phyloP scores from a whole-genome alignment of 164 flowering plant species.

The Annona cherimola region DNA sequence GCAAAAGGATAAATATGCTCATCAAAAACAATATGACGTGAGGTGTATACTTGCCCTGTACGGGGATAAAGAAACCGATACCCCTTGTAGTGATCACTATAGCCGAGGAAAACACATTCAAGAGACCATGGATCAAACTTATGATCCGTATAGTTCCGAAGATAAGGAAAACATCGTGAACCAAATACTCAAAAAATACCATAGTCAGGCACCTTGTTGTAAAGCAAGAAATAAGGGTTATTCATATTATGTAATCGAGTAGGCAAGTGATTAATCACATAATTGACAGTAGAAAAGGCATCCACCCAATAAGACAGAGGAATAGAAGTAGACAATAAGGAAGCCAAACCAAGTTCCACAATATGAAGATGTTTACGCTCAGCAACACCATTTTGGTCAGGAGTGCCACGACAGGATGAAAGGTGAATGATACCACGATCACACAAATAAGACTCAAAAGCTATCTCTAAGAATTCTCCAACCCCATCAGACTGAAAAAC shows the following conservation, averaged over 20 bases:
- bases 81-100: background rate
- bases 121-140: background rate
- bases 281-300: background rate
- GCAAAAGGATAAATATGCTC: too few relatives aligned
- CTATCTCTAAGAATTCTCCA: background rate
- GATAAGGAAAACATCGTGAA: background rate
- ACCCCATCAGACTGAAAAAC: background rate
- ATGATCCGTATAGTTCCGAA: background rate
- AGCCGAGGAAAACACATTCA: slow-evolving; percentile 24
- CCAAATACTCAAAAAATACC: background rate
- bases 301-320: background rate
- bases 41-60: too few relatives aligned
- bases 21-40: too few relatives aligned
- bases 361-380: background rate
- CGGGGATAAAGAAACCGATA: too few relatives aligned
- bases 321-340: background rate
- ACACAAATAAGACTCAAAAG: background rate
- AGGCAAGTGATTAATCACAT: background rate
- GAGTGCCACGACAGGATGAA: background rate
- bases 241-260: background rate
- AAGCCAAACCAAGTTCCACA: background rate
- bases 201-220: background rate
- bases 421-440: background rate
- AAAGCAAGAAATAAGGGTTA: background rate
- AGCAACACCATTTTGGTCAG: background rate